Evolutionary conservation across 768 basidiomycete genomes (phyloP).

Genomic region (Lactifluus subvellereus): DNA sequence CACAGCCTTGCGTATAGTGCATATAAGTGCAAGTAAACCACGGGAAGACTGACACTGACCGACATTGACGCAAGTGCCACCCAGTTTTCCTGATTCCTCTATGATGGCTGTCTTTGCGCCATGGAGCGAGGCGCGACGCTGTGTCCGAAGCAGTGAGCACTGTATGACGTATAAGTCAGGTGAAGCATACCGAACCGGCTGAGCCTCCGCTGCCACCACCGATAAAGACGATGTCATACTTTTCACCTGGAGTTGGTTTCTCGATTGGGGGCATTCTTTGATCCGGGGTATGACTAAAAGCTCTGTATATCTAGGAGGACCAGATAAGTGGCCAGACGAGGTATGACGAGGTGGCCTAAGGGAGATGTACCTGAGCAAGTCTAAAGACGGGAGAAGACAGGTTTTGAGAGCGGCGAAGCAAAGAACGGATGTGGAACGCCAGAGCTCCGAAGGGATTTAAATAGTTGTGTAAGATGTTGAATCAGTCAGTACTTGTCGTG

Average conservation of each 20-base stretch:
- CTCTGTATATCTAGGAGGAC: slow-evolving; percentile 41
- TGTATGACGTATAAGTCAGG: neutral
- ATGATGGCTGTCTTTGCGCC: slow-evolving; percentile 92
- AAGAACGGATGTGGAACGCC: neutral
- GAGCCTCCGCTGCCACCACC: slow-evolving; percentile 94
- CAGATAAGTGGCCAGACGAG: neutral
- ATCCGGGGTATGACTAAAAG: slow-evolving; percentile 36
- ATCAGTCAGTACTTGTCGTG: too few relatives aligned
- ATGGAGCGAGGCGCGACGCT: slow-evolving; percentile 89
- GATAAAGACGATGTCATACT: slow-evolving; percentile 82
- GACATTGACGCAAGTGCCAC: slow-evolving; percentile 98
- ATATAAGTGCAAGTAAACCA: neutral
- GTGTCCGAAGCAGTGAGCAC: slow-evolving; percentile 8
- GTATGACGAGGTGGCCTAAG: neutral
- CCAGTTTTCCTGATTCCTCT: slow-evolving; percentile 67
- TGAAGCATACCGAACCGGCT: slow-evolving; percentile 67
- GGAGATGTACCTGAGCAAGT: slow-evolving; percentile 11
- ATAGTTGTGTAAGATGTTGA: neutral
- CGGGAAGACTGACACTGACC: slow-evolving; percentile 45
- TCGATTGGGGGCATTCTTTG: slow-evolving; percentile 68
- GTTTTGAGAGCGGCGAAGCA: slow-evolving; percentile 1
- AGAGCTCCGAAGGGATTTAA: slow-evolving; percentile 3
- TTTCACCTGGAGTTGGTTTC: slow-evolving; percentile 49
- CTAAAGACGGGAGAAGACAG: slow-evolving; percentile 8
- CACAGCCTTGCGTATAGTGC: slow-evolving; percentile 57